Conservation (phyloP, 306 rosid genomes). For the Fagus crenata region DNA sequence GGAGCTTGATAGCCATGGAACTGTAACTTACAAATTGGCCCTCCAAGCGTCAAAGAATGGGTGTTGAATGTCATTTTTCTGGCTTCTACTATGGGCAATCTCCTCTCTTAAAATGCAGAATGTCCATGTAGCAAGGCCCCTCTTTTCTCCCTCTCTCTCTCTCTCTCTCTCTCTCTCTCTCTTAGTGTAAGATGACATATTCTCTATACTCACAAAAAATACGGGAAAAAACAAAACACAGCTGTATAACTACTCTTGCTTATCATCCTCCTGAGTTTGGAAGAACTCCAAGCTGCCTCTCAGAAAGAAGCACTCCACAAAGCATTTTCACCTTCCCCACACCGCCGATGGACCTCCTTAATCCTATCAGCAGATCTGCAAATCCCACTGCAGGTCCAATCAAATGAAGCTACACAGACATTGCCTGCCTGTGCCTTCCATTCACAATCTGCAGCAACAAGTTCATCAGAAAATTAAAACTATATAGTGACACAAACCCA, state of each 20-base stretch:
- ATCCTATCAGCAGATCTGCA: slow-evolving; percentile 95
- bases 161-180: slow-evolving; percentile 32
- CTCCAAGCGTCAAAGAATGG: slow-evolving; percentile 79
- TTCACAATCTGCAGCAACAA: slow-evolving; percentile 81
- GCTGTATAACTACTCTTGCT: slow-evolving; percentile 34
- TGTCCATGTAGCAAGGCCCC: slow-evolving; percentile 49
- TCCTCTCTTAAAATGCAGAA: slow-evolving; percentile 67
- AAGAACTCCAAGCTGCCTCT: slow-evolving; percentile 46
- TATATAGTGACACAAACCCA: background rate
- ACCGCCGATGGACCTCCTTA: slow-evolving; percentile 90
- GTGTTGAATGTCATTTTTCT: slow-evolving; percentile 42
- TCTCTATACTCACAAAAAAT: slow-evolving; percentile 50
- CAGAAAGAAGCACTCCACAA: slow-evolving; percentile 89
- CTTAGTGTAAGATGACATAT: slow-evolving; percentile 34
- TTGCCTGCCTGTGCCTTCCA: slow-evolving; percentile 99
- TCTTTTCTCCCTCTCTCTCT: slow-evolving; percentile 15
- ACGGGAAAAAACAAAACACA: slow-evolving; percentile 4
- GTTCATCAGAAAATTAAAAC: slow-evolving; percentile 11
- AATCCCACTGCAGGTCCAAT: slow-evolving; percentile 98
- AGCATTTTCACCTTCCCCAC: slow-evolving; percentile 91
- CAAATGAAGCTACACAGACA: slow-evolving; percentile 93
- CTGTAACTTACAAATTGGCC: slow-evolving; percentile 60
- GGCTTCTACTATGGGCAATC: slow-evolving; percentile 64
- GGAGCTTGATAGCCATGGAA: slow-evolving; percentile 65
- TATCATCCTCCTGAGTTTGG: slow-evolving; percentile 66